These are phyloP conservation scores for Lagenaria siceraria DNA, from an alignment of 306 rosid species.

Conservation along the genomic window DNA sequence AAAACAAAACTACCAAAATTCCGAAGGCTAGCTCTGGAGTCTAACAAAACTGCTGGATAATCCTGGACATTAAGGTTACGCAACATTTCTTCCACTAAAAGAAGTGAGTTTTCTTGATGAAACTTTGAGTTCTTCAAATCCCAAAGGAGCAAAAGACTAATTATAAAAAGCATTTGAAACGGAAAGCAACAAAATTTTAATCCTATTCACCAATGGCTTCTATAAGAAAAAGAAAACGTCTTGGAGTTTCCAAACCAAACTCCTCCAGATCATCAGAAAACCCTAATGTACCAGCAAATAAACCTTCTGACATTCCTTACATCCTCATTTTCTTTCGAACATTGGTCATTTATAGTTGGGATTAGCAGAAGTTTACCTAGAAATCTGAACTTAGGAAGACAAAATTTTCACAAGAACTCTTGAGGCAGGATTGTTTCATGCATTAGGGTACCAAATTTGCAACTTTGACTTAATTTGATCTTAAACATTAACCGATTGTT, in stretches of 20 bases:
- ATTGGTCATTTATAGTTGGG: not conserved
- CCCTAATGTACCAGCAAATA: not conserved
- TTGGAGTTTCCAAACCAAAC: not conserved
- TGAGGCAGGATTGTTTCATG: not conserved
- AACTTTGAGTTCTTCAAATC: not conserved
- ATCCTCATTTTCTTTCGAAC: not conserved
- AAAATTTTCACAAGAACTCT: not conserved
- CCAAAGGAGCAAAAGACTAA: not conserved
- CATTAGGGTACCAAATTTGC: not conserved
- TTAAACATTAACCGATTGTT: not conserved
- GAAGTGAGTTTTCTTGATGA: not conserved
- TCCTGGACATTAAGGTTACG: not conserved
- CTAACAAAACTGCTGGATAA: not conserved
- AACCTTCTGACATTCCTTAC: not conserved
- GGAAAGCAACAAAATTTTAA: not conserved
- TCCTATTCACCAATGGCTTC: not conserved
- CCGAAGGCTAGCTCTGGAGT: not conserved
- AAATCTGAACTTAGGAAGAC: not conserved
- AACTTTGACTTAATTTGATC: not conserved
- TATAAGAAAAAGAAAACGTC: not conserved
- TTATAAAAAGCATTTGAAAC: not conserved
- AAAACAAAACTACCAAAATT: not conserved
- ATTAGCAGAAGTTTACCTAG: not conserved
- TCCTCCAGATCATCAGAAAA: not conserved
- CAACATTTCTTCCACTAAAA: not conserved